Conservation (phyloP, 352 stramenopile genomes). For the Phytophthora brassicae region DNA sequence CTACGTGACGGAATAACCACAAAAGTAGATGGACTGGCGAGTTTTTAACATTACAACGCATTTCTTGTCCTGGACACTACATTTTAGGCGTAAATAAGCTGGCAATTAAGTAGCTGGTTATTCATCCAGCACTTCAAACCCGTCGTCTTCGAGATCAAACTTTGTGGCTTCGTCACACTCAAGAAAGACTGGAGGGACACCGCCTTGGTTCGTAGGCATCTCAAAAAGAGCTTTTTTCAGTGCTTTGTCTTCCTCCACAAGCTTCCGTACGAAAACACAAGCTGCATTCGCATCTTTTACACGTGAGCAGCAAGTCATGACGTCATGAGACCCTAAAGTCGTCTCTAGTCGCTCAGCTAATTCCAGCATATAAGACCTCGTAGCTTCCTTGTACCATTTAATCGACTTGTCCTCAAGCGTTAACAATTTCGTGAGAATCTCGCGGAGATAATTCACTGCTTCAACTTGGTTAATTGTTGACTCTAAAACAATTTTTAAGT, state of each 20-base stretch:
- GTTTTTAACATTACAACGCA: conserved; percentile 31
- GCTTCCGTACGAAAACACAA: conserved; percentile 50
- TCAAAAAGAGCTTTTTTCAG: conserved; percentile 63
- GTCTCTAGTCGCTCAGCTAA: conserved; percentile 56
- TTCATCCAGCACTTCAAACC: conserved; percentile 75
- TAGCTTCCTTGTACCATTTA: conserved; percentile 66
- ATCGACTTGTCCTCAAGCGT: conserved; percentile 71
- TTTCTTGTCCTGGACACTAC: background rate
- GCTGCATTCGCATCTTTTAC: too few species aligned
- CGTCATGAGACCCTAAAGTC: conserved; percentile 42
- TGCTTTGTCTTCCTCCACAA: conserved; percentile 51
- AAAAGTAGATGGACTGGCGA: conserved; percentile 18
- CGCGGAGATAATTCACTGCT: conserved; percentile 46
- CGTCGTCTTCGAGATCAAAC: conserved; percentile 80
- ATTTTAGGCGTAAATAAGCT: too few species aligned
- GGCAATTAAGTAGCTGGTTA: background rate
- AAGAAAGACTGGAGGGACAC: conserved; percentile 68
- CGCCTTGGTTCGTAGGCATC: conserved; percentile 75
- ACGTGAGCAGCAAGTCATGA: conserved; percentile 48
- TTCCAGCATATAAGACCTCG: conserved; percentile 71
- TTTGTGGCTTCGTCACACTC: conserved; percentile 69
- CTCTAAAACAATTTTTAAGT: conserved; percentile 51
- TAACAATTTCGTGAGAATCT: conserved; percentile 59
- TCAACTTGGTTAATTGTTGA: conserved; percentile 50
- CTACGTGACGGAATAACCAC: conserved; percentile 62